Evolutionary conservation across 805 yeast species (phyloP).

Genomic region (Wickerhamiella domercqiae): DNA sequence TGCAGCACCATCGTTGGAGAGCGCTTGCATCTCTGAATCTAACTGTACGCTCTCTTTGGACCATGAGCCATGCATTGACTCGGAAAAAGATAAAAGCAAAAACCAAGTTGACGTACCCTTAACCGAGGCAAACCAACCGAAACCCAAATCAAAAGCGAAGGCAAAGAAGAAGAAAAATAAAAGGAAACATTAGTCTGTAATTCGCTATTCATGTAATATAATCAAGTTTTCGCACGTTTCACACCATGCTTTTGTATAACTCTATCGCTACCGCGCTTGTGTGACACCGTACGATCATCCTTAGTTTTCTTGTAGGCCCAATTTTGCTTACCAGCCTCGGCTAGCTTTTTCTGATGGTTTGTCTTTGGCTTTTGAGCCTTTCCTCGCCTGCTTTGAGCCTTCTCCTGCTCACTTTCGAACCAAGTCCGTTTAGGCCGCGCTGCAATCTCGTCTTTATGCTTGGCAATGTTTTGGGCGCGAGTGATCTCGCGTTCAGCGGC

Average conservation of each 20-base stretch:
- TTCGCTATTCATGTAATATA: background rate
- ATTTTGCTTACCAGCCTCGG: slow-evolving; percentile 42
- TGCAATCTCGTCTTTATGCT: slow-evolving; percentile 65
- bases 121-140: no score
- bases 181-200: background rate
- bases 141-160: slow-evolving; percentile 1
- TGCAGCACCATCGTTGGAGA: no score
- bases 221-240: slow-evolving; percentile 1
- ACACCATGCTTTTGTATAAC: slow-evolving; percentile 14
- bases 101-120: no score
- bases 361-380: slow-evolving; percentile 27
- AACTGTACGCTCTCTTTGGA: no score
- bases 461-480: slow-evolving; percentile 72
- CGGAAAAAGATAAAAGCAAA: no score
- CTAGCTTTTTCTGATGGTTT: slow-evolving; percentile 39
- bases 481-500: slow-evolving; percentile 82
- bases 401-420: slow-evolving; percentile 52
- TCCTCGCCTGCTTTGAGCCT: slow-evolving; percentile 6
- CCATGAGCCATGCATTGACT: no score
- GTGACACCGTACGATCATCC: slow-evolving; percentile 35
- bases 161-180: slow-evolving; percentile 1
- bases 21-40: no score
- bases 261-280: slow-evolving; percentile 16
- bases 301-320: slow-evolving; percentile 72
- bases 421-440: slow-evolving; percentile 92